phyloP scores from a whole-genome alignment of 129 eudicot genomes.

The Lonicera japonica region DNA sequence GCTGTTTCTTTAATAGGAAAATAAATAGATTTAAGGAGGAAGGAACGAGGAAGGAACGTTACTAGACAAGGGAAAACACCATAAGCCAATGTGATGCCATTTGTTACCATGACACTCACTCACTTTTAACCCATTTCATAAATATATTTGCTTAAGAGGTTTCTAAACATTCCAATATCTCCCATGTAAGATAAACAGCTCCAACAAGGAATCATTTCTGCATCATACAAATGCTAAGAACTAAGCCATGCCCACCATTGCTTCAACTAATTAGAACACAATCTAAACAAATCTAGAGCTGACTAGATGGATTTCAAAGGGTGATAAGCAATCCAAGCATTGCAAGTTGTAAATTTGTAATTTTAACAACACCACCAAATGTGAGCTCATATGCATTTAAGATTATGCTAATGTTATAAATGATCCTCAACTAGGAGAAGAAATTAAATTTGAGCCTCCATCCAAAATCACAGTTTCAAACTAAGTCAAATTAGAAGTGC shows the following conservation, averaged over 20 bases:
- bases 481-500: neutral
- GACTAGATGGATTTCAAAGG: no score
- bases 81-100: neutral
- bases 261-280: neutral
- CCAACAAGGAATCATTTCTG: neutral
- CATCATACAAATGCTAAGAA: neutral
- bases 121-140: no score
- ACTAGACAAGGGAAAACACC: neutral
- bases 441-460: neutral
- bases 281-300: no score
- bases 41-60: no score
- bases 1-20: no score
- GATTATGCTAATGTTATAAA: neutral
- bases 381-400: neutral
- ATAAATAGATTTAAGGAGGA: no score
- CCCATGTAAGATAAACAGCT: neutral
- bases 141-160: neutral
- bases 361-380: no score
- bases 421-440: neutral
- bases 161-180: neutral
- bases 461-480: neutral
- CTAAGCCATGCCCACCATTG: neutral
- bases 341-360: no score
- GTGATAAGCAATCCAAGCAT: no score
- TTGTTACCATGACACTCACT: neutral